Percentiles rank a stretch among this genome's conserved stretches.
Evolutionary conservation across 108 stramenopile species (phyloP).

Genomic region (Cyclotella kingstonii): DNA sequence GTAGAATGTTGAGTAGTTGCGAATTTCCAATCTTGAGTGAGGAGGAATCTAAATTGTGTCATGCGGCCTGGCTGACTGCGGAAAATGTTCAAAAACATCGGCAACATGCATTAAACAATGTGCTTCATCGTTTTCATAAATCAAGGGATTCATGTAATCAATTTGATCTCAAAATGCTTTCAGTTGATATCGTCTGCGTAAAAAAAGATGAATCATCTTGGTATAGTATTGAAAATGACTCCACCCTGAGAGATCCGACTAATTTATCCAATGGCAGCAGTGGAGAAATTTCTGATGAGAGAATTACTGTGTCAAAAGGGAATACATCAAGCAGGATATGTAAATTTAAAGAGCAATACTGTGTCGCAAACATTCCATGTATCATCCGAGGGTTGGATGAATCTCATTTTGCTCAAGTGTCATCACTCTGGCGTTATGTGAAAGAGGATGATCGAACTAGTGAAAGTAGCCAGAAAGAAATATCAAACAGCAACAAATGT

Average conservation of each 20-base stretch:
- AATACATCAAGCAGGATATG: slow-evolving; percentile 10
- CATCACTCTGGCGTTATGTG: slow-evolving; percentile 10
- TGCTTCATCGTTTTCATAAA: slow-evolving; percentile 3
- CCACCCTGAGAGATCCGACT: background rate
- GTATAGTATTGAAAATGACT: background rate
- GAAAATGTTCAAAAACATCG: background rate
- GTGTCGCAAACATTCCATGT: slow-evolving; percentile 43
- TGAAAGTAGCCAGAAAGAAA: background rate
- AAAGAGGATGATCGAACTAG: background rate
- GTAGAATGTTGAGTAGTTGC: background rate
- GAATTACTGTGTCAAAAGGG: background rate
- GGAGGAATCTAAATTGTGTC: background rate
- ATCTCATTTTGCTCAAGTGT: slow-evolving; percentile 23
- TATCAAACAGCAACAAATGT: background rate
- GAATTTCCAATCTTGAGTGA: background rate
- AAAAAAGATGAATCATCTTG: background rate
- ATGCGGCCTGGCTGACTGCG: background rate
- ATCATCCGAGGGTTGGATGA: slow-evolving; percentile 45
- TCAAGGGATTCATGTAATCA: background rate
- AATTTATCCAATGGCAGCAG: background rate
- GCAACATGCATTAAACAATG: background rate
- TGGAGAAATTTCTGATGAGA: background rate
- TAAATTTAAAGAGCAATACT: slow-evolving; percentile 43
- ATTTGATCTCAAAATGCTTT: background rate
- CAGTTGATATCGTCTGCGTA: slow-evolving; percentile 15